Percentiles rank a stretch among this genome's conserved stretches.
Conservation (phyloP, 2,329 filamentous ascomycete genomes). For the Sporothrix brasiliensis region DNA sequence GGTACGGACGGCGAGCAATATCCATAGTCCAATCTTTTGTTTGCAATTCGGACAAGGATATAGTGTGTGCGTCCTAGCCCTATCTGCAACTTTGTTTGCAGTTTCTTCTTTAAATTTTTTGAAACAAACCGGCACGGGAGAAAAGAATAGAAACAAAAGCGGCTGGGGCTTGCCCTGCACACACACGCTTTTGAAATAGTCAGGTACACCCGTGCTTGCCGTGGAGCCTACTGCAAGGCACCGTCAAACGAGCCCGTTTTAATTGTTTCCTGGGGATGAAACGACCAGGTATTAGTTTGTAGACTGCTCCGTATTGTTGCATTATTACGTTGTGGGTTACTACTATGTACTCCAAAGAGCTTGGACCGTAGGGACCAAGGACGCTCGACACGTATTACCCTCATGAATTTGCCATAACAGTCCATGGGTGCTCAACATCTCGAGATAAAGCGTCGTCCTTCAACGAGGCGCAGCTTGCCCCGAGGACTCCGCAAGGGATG, state of each 20-base stretch:
- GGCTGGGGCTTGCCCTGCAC: not conserved
- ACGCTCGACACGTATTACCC: not conserved
- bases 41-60: too few relatives aligned
- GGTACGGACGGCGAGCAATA: not conserved
- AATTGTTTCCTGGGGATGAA: slow-evolving; percentile 21
- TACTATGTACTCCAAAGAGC: not conserved
- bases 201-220: slow-evolving; percentile 14
- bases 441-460: slow-evolving; percentile 1
- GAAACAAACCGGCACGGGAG: slow-evolving; percentile 15
- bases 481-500: slow-evolving; percentile 19
- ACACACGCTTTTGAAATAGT: not conserved
- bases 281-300: not conserved
- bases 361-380: not conserved
- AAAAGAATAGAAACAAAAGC: not conserved
- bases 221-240: not conserved
- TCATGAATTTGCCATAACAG: not conserved
- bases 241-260: not conserved
- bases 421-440: not conserved
- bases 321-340: not conserved
- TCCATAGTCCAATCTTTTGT: too few relatives aligned
- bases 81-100: not conserved
- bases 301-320: too few relatives aligned
- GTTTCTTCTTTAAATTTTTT: not conserved
- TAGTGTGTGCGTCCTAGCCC: not conserved
- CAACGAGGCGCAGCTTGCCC: slow-evolving; percentile 19